phyloP scores from a whole-genome alignment of 2,329 filamentous ascomycete genomes.

The Pyricularia sp. region DNA sequence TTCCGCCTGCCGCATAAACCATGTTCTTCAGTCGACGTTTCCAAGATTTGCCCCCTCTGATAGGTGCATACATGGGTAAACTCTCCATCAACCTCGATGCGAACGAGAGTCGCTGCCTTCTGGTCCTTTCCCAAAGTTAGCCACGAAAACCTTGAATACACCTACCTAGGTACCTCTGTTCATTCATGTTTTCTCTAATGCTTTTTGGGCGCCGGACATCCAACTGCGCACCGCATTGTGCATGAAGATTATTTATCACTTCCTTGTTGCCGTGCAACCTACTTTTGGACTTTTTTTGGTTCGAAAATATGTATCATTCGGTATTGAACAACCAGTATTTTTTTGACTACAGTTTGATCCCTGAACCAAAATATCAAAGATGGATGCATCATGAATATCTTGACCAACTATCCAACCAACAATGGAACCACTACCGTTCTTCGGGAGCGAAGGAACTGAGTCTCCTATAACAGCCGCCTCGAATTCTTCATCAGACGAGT shows the following conservation, averaged over 20 bases:
- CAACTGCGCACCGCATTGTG: not conserved
- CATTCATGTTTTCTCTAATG: not conserved
- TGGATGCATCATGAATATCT: not conserved
- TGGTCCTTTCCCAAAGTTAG: not conserved
- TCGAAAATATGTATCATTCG: not conserved
- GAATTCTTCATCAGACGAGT: not conserved
- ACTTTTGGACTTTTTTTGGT: not conserved
- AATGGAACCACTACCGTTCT: not conserved
- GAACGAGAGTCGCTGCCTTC: not conserved
- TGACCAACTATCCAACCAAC: not conserved
- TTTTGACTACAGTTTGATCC: no score
- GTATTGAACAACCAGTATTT: not conserved
- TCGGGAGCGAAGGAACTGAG: not conserved
- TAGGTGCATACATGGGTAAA: not conserved
- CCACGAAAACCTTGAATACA: not conserved
- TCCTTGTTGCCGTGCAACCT: not conserved
- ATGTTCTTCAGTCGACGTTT: not conserved
- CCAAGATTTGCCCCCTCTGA: not conserved
- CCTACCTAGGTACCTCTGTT: no score
- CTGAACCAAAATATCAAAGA: no score
- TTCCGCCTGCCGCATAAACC: not conserved
- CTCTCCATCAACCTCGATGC: not conserved
- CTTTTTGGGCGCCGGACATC: not conserved
- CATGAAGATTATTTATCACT: not conserved
- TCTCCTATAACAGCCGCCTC: not conserved